A percentile compares a stretch with the other conserved stretches of the same genome.
phyloP scores from a whole-genome alignment of 1,284 basidiomycete genomes.

The Dichomitus squalens region DNA sequence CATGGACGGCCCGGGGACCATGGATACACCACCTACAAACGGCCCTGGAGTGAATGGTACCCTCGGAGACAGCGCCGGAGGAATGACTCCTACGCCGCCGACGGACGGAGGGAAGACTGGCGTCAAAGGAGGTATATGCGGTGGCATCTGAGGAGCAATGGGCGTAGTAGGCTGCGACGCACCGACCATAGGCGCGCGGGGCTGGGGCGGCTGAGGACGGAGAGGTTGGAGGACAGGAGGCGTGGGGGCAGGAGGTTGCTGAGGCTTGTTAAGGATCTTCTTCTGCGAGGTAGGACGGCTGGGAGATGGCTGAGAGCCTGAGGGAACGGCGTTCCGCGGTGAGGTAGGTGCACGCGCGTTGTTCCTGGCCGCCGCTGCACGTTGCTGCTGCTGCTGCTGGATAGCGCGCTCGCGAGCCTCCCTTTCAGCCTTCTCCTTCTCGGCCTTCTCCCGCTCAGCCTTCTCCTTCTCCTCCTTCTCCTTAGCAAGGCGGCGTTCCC shows the following conservation, averaged over 20 bases:
- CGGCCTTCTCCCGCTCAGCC: constrained; percentile 60
- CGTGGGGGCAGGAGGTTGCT: constrained; percentile 28
- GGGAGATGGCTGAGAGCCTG: constrained; percentile 47
- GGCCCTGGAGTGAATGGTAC: constrained; percentile 48
- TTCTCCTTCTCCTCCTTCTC: constrained; percentile 64
- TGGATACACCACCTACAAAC: constrained; percentile 38
- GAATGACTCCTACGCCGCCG: constrained; percentile 42
- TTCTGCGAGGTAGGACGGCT: constrained; percentile 49
- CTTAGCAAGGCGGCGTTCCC: constrained; percentile 46
- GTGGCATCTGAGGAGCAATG: constrained; percentile 41
- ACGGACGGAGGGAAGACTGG: constrained; percentile 47
- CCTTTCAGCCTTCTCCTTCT: constrained; percentile 52
- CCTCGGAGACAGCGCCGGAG: constrained; percentile 52
- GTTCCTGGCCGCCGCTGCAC: constrained; percentile 32
- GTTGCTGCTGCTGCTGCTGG: constrained; percentile 38
- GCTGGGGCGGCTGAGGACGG: constrained; percentile 35
- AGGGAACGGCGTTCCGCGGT: constrained; percentile 50
- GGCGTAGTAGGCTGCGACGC: constrained; percentile 37
- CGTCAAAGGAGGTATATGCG: constrained; percentile 34
- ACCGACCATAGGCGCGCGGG: constrained; percentile 32
- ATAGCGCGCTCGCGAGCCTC: constrained; percentile 43
- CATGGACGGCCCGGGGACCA: constrained; percentile 45
- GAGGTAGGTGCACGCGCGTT: constrained; percentile 48
- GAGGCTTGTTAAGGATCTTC: constrained; percentile 52
- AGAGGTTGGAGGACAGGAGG: constrained; percentile 33